Evolutionary conservation across 2,329 filamentous ascomycete species (phyloP).

Genomic region (Didymella exigua): DNA sequence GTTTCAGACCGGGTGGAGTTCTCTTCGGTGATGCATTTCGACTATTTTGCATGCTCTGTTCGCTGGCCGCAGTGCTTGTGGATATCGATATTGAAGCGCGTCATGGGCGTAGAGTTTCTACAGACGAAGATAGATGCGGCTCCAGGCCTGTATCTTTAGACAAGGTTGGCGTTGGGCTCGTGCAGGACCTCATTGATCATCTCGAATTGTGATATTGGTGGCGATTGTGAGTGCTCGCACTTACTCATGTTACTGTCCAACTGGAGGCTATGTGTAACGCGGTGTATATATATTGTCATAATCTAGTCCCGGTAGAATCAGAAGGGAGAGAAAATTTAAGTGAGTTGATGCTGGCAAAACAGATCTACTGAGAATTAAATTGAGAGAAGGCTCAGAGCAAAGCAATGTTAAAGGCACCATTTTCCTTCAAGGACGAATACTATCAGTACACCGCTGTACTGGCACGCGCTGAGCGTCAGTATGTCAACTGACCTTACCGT

Average conservation of each 20-base stretch:
- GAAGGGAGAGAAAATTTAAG: neutral
- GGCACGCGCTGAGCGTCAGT: neutral
- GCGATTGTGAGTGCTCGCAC: neutral
- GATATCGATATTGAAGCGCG: neutral
- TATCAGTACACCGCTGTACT: neutral
- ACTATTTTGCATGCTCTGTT: too few relatives aligned
- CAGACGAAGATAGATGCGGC: neutral
- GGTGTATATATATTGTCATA: neutral
- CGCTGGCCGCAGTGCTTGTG: neutral
- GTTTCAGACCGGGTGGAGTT: too few relatives aligned
- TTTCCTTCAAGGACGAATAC: neutral
- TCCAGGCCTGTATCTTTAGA: neutral
- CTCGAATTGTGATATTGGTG: neutral
- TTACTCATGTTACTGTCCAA: neutral
- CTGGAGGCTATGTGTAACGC: neutral
- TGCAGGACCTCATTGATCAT: too few relatives aligned
- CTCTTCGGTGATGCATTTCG: too few relatives aligned
- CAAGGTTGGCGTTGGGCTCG: neutral
- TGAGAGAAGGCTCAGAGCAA: neutral
- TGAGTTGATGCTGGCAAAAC: neutral
- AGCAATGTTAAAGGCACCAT: neutral
- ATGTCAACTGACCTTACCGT: neutral
- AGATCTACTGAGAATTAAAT: neutral
- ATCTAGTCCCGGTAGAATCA: neutral
- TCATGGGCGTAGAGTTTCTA: neutral